Percentiles rank a stretch among this genome's conserved stretches.
Conservation (phyloP, 441 rosid genomes). For the Sinapis alba region DNA sequence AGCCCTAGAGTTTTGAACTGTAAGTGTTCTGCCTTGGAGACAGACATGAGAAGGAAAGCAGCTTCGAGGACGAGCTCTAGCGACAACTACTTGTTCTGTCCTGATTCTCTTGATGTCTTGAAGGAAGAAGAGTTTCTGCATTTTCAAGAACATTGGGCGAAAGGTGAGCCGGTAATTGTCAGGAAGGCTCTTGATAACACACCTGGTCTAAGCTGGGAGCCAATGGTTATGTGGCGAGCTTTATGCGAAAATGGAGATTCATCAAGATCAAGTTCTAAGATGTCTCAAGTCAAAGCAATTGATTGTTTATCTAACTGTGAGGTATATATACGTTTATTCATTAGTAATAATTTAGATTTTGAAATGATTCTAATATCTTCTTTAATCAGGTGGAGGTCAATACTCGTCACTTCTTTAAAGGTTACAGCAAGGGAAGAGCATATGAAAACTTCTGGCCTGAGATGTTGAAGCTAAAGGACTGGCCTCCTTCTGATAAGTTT, state of each 20-base stretch:
- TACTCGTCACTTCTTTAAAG: constrained; percentile 68
- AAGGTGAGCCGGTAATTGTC: constrained; percentile 80
- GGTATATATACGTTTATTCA: constrained; percentile 40
- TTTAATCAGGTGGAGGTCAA: constrained; percentile 61
- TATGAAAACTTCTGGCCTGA: constrained; percentile 85
- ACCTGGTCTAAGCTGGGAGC: constrained; percentile 88
- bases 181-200: constrained; percentile 53
- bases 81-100: constrained; percentile 67
- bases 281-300: constrained; percentile 72
- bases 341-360: no score
- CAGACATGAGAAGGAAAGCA: constrained; percentile 40
- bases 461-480: constrained; percentile 91
- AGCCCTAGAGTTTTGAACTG: constrained; percentile 16
- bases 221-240: constrained; percentile 95
- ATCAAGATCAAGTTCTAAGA: constrained; percentile 44
- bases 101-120: constrained; percentile 44
- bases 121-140: constrained; percentile 44
- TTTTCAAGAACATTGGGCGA: constrained; percentile 73
- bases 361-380: neutral
- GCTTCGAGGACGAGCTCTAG: constrained; percentile 57
- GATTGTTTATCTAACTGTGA: constrained; percentile 79
- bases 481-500: constrained; percentile 91
- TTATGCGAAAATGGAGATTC: constrained; percentile 58
- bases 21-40: constrained; percentile 26
- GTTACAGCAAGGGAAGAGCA: constrained; percentile 69